Percentiles rank a stretch among this genome's conserved stretches.
These are phyloP conservation scores for Epipyxis sp. DNA, from an alignment of 108 stramenopile species.

Conservation along the genomic window DNA sequence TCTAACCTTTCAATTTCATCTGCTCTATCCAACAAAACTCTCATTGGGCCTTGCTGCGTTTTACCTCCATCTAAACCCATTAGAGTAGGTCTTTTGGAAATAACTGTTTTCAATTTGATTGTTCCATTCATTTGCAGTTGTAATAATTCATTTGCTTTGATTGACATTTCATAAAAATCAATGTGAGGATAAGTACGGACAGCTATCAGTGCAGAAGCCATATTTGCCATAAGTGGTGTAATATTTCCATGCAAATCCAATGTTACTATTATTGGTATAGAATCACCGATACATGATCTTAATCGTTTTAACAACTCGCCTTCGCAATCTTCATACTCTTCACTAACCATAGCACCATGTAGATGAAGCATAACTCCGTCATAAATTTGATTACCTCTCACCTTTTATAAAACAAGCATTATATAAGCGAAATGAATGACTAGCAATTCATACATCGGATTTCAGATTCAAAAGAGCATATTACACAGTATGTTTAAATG, in stretches of 20 bases:
- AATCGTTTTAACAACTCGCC: slow-evolving; percentile 22
- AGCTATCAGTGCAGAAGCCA: slow-evolving; percentile 7
- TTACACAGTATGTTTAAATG: too few relatives aligned
- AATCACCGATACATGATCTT: background rate
- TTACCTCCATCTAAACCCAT: slow-evolving; percentile 14
- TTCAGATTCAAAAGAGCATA: too few relatives aligned
- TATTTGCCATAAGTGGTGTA: background rate
- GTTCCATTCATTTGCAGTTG: slow-evolving; percentile 5
- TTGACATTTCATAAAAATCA: slow-evolving; percentile 20
- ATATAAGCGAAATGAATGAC: too few relatives aligned
- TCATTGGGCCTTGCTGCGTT: background rate
- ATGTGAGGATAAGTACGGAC: slow-evolving; percentile 32
- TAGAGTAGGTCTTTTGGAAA: slow-evolving; percentile 4
- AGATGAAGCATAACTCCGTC: slow-evolving; percentile 17
- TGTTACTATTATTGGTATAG: slow-evolving; percentile 19
- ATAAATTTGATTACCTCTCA: background rate
- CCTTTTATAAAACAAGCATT: too few relatives aligned
- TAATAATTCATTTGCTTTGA: background rate
- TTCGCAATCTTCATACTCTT: slow-evolving; percentile 1
- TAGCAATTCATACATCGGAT: too few relatives aligned
- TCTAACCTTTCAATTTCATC: background rate
- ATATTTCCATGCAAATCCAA: slow-evolving; percentile 24
- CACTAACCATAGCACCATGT: slow-evolving; percentile 26
- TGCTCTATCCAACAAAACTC: background rate
- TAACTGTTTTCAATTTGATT: background rate